Evolutionary conservation across 495 filamentous ascomycete species (phyloP).

Genomic region (Coniosporium apollinis): DNA sequence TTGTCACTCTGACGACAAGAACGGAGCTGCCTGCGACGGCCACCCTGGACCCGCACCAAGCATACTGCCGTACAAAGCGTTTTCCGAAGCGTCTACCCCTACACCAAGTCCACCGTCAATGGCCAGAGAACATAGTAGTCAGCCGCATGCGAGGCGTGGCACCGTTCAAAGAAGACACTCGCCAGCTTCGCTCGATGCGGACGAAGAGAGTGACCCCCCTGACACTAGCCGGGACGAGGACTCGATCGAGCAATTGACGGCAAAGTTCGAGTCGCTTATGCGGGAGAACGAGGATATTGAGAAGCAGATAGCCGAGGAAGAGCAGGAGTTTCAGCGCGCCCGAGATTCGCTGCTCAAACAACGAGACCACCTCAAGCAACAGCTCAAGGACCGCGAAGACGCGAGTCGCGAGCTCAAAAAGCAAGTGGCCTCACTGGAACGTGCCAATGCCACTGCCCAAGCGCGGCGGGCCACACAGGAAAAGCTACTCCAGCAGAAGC

Average conservation of each 20-base stretch:
- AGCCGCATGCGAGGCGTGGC: conserved; percentile 42
- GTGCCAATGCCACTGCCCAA: conserved; percentile 69
- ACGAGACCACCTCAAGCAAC: conserved; percentile 54
- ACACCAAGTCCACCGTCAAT: conserved; percentile 34
- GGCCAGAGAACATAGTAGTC: conserved; percentile 45
- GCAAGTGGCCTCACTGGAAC: conserved; percentile 64
- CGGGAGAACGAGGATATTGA: conserved; percentile 23
- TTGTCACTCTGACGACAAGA: conserved; percentile 14
- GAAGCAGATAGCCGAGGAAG: conserved; percentile 39
- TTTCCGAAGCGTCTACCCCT: conserved; percentile 35
- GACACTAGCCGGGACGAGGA: conserved; percentile 43
- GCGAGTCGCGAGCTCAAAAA: conserved; percentile 63
- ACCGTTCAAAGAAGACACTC: conserved; percentile 60
- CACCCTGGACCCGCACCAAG: conserved; percentile 28
- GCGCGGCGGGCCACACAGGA: conserved; percentile 66
- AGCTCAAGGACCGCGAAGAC: conserved; percentile 72
- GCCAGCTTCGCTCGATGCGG: conserved; percentile 47
- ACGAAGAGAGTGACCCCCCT: conserved; percentile 30
- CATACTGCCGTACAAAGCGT: conserved; percentile 29
- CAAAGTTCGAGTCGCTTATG: conserved; percentile 24
- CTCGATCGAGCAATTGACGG: conserved; percentile 29
- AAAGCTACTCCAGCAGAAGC: conserved; percentile 42
- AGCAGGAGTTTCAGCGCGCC: conserved; percentile 55
- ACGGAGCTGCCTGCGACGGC: conserved; percentile 17
- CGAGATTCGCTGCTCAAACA: conserved; percentile 43